phyloP scores from a whole-genome alignment of 73 alveolate species.

The Paramecium primaurelia region DNA sequence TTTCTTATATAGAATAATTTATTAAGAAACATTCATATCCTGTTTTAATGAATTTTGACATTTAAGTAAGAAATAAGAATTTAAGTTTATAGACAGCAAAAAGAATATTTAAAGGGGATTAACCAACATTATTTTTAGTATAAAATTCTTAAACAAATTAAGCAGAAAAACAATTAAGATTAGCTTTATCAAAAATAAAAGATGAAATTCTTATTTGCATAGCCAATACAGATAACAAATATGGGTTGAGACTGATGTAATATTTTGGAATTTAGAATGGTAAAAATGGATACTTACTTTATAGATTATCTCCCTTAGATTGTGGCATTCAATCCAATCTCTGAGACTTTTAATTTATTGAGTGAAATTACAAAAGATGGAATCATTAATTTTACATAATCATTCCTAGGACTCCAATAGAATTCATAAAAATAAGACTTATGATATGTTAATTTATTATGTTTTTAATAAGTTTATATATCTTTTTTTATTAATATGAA shows the following conservation, averaged over 20 bases:
- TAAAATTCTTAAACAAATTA: neutral
- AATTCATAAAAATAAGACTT: neutral
- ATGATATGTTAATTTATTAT: neutral
- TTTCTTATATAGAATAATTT: neutral
- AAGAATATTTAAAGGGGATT: constrained; percentile 6
- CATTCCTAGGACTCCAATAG: neutral
- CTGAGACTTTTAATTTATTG: neutral
- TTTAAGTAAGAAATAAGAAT: neutral
- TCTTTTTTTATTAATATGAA: neutral
- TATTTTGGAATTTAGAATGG: constrained; percentile 9
- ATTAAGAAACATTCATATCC: neutral
- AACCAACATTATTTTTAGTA: neutral
- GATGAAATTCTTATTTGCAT: neutral
- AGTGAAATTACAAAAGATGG: neutral
- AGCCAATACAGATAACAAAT: neutral
- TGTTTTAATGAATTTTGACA: constrained; percentile 3
- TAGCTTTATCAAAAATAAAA: neutral
- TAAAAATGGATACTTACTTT: neutral
- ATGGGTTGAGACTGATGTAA: constrained; percentile 7
- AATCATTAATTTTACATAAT: neutral
- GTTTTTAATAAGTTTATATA: neutral
- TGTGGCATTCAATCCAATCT: neutral
- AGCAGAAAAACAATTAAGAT: constrained; percentile 1
- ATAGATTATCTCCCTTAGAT: constrained; percentile 23
- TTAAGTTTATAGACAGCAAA: constrained; percentile 17